These are phyloP conservation scores for Tulasnella sp. DNA, from an alignment of 768 basidiomycete genomes.

Conservation along the genomic window DNA sequence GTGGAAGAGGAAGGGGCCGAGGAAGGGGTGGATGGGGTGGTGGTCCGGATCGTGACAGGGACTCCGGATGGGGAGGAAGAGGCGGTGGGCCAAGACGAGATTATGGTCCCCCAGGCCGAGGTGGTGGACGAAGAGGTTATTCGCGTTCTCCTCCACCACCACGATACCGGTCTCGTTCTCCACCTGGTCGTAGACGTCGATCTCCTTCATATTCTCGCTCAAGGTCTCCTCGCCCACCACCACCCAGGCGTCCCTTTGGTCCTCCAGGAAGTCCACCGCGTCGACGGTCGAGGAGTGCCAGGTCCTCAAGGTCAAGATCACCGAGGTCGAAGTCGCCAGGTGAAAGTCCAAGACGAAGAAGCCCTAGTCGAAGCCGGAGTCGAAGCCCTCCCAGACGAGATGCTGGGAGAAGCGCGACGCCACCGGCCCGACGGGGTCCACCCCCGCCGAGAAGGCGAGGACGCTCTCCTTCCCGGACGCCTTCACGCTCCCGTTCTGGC, in stretches of 20 bases:
- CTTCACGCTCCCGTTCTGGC: constrained; percentile 20
- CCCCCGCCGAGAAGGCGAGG: not conserved
- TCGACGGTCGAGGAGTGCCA: not conserved
- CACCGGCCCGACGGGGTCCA: constrained; percentile 1
- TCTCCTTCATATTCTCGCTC: constrained; percentile 46
- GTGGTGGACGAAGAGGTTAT: constrained; percentile 16
- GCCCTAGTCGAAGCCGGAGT: not conserved
- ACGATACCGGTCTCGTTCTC: constrained; percentile 8
- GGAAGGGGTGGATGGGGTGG: constrained; percentile 31
- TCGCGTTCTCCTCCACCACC: constrained; percentile 18
- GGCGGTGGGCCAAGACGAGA: constrained; percentile 6
- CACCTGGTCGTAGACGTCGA: constrained; percentile 6
- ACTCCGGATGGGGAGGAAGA: not conserved
- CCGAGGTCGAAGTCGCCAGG: not conserved
- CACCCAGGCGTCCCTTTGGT: constrained; percentile 25
- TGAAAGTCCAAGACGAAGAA: not conserved
- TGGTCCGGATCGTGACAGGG: constrained; percentile 21
- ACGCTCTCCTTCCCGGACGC: constrained; percentile 19
- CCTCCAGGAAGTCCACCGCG: constrained; percentile 27
- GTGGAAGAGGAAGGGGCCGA: constrained; percentile 43
- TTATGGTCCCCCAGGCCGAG: constrained; percentile 17
- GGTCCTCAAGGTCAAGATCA: not conserved
- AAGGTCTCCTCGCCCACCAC: constrained; percentile 33
- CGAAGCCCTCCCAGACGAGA: not conserved
- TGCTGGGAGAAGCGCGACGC: not conserved